These are phyloP conservation scores for Alternaria sp. DNA, from an alignment of 2,329 filamentous ascomycete species.

Conservation along the genomic window DNA sequence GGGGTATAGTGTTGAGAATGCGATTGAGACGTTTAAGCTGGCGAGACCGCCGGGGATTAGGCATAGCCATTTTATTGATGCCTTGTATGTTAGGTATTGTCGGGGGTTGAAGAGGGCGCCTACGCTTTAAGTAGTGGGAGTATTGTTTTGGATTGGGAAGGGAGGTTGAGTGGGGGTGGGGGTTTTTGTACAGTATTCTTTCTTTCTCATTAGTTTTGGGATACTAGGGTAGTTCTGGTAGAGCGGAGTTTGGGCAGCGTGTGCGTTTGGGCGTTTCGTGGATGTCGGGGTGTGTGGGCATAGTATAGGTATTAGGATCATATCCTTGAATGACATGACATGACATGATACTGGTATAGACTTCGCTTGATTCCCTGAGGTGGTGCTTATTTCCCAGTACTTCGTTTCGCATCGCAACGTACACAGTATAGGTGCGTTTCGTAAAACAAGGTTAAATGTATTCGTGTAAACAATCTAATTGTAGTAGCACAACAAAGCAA, in stretches of 20 bases:
- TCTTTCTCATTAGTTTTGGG: not conserved
- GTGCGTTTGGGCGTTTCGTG: slow-evolving; percentile 1
- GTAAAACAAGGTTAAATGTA: too few relatives aligned
- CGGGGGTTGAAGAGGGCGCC: slow-evolving; percentile 52
- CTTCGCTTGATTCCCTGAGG: not conserved
- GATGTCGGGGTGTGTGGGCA: not conserved
- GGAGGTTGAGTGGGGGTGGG: too few relatives aligned
- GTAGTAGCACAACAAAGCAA: too few relatives aligned
- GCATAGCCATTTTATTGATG: slow-evolving; percentile 87
- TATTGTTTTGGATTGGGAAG: too few relatives aligned
- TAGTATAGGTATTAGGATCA: not conserved
- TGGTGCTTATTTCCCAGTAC: too few relatives aligned
- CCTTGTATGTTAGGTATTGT: slow-evolving; percentile 79
- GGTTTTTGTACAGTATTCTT: slow-evolving; percentile 4
- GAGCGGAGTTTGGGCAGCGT: not conserved
- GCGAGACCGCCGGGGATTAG: slow-evolving; percentile 82
- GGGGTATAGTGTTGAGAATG: slow-evolving; percentile 73
- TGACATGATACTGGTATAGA: not conserved
- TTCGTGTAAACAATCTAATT: too few relatives aligned
- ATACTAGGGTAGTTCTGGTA: not conserved
- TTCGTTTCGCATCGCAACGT: too few relatives aligned
- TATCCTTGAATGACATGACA: not conserved
- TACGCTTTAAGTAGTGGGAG: slow-evolving; percentile 21
- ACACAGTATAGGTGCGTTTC: too few relatives aligned
- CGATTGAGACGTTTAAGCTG: slow-evolving; percentile 77